These are phyloP conservation scores for Rauvolfia tetraphylla DNA, from an alignment of 257 asterid genomes.

Conservation along the genomic window DNA sequence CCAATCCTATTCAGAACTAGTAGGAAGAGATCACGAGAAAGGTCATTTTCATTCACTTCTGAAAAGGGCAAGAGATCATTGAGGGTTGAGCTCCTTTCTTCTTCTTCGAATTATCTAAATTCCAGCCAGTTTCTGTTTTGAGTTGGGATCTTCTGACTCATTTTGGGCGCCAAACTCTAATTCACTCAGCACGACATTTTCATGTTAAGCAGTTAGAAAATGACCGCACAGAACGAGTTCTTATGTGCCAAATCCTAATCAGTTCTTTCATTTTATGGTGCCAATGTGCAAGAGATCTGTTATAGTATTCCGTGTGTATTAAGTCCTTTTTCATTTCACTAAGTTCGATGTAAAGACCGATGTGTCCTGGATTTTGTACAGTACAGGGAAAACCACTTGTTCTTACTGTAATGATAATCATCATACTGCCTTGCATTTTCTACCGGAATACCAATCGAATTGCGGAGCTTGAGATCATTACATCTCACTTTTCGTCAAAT, in stretches of 20 bases:
- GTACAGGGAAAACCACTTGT: no score
- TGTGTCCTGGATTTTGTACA: background rate
- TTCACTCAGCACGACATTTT: background rate
- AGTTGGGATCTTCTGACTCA: background rate
- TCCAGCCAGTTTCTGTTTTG: no score
- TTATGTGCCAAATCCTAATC: background rate
- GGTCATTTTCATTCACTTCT: no score
- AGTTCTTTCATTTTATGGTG: background rate
- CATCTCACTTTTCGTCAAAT: no score
- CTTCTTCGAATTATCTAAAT: background rate
- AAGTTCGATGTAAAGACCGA: no score
- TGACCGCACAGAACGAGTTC: background rate
- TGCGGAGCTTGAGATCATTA: no score
- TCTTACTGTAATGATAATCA: background rate
- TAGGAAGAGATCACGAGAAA: background rate
- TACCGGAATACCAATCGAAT: no score
- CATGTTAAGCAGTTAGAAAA: no score
- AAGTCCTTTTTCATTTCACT: no score
- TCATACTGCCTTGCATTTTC: no score
- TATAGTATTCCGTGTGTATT: no score
- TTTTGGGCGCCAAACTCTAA: background rate
- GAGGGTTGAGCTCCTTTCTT: background rate
- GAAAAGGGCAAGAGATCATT: background rate
- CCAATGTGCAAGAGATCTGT: background rate
- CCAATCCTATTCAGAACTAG: slow-evolving; percentile 33